Conservation (phyloP, 495 filamentous ascomycete species). For the Stereocaulon alpinum region DNA sequence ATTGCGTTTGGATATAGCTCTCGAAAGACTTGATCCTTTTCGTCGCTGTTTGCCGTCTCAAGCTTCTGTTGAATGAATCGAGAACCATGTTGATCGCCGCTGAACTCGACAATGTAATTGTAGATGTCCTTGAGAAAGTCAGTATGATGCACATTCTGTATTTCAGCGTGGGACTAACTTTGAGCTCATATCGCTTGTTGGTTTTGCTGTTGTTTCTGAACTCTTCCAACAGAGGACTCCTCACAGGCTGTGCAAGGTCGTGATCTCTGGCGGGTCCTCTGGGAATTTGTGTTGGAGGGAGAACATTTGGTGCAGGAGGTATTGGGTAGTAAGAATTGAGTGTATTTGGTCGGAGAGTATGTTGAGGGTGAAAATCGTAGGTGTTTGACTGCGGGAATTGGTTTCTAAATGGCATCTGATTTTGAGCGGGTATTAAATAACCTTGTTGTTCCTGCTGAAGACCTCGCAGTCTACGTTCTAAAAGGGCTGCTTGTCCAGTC, state of each 20-base stretch:
- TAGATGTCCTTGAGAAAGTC: slow-evolving; percentile 62
- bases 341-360: slow-evolving; percentile 30
- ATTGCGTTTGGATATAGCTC: slow-evolving; percentile 76
- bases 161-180: slow-evolving; percentile 37
- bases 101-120: slow-evolving; percentile 83
- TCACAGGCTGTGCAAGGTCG: slow-evolving; percentile 51
- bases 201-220: slow-evolving; percentile 68
- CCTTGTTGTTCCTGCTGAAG: slow-evolving; percentile 42
- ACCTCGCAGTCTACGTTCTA: slow-evolving; percentile 42
- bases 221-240: slow-evolving; percentile 68
- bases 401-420: slow-evolving; percentile 31
- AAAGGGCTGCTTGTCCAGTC: slow-evolving; percentile 32
- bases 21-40: slow-evolving; percentile 86
- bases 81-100: slow-evolving; percentile 90
- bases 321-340: slow-evolving; percentile 27
- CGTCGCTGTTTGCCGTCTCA: slow-evolving; percentile 89
- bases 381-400: slow-evolving; percentile 29
- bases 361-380: slow-evolving; percentile 35
- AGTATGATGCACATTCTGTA: slow-evolving; percentile 7
- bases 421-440: slow-evolving; percentile 25
- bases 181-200: slow-evolving; percentile 73
- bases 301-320: slow-evolving; percentile 21
- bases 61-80: slow-evolving; percentile 94
- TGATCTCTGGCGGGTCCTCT: slow-evolving; percentile 50
- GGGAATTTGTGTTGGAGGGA: slow-evolving; percentile 32